Evolutionary conservation across 352 stramenopile species (phyloP).

Genomic region (Phytophthora ramorum): DNA sequence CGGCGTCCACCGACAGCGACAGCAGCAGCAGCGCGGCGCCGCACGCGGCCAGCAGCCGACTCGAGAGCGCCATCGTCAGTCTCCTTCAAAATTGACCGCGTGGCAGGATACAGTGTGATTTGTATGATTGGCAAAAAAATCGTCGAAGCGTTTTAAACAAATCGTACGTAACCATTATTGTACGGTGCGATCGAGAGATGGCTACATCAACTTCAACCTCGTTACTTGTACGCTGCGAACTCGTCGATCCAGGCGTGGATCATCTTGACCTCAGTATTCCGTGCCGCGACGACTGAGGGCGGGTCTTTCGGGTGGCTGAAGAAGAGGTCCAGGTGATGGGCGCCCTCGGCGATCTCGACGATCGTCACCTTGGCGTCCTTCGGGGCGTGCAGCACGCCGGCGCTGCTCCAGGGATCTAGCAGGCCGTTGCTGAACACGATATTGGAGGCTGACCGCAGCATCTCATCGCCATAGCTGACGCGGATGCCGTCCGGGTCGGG

Average conservation of each 20-base stretch:
- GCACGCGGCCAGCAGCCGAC: constrained; percentile 31
- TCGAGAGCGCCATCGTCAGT: constrained; percentile 33
- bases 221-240: constrained; percentile 51
- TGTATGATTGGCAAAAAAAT: not conserved
- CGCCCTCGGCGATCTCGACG: constrained; percentile 78
- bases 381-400: constrained; percentile 77
- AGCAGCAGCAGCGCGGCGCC: constrained; percentile 37
- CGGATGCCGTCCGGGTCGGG: constrained; percentile 82
- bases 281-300: constrained; percentile 69
- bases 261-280: constrained; percentile 76
- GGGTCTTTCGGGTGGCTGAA: constrained; percentile 92
- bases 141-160: constrained; percentile 1
- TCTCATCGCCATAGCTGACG: constrained; percentile 73
- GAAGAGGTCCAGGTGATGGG: constrained; percentile 94
- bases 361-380: constrained; percentile 66
- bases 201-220: constrained; percentile 25
- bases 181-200: constrained; percentile 9
- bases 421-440: constrained; percentile 97
- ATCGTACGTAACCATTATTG: not conserved
- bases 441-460: constrained; percentile 82
- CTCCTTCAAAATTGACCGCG: constrained; percentile 39
- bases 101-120: constrained; percentile 22
- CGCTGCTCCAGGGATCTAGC: constrained; percentile 93
- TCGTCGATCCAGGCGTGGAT: constrained; percentile 89
- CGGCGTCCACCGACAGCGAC: constrained; percentile 31